Base-by-base conservation (phyloP, 2,329 filamentous ascomycete species). In the Mycosphaerella arachidis region DNA sequence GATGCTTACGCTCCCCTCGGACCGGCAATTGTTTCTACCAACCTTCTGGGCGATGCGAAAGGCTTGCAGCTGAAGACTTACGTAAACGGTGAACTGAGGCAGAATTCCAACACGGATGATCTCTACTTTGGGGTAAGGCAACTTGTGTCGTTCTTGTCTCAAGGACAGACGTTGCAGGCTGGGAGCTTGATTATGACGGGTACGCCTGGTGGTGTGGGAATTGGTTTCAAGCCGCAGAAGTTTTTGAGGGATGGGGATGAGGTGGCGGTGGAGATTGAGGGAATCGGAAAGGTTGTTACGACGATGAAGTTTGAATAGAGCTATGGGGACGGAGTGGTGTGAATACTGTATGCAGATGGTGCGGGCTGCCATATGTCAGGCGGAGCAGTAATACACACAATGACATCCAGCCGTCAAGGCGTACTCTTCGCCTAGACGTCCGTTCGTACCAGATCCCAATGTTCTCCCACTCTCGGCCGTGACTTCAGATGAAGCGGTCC, bases 1-100 rank as follows among this genome's bases (percentile, higher is more conserved):
- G 82, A 86, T 64, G 81, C 77, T 0, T 85, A 76, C 64, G 80
- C 81, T 0, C 84, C 83, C 0, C 57, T 86, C 0, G 83, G 83
- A 0, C 82, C 82, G 0, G 73, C 72, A 40, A 68, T 85, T 0
- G 79, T 84, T 0, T 71, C 72, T 1, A 69, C 73, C 0, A 68
- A 69, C 1, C 59, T 82, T 0, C 67, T 84, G 0, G 67, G 71
- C 0, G 78, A 81, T 50, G 80, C 81, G 0, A 68, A 68, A 1
- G 65, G 68, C 12, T 70, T 85, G 40, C 67, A 71, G 0, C 65
- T 85, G 4, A 69, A 69, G 65, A 83, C 80, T 0, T 76, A 70
- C 13, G 73, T 83, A n/a, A 82, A 84, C 65, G 79, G 79, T 0
- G 71, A 78, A 59, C 64, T 77, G 8, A 76, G 82, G 48, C 82